These are phyloP conservation scores for Eragrostis nindensis DNA, from an alignment of 176 grass and related monocot genomes.

Conservation along the genomic window DNA sequence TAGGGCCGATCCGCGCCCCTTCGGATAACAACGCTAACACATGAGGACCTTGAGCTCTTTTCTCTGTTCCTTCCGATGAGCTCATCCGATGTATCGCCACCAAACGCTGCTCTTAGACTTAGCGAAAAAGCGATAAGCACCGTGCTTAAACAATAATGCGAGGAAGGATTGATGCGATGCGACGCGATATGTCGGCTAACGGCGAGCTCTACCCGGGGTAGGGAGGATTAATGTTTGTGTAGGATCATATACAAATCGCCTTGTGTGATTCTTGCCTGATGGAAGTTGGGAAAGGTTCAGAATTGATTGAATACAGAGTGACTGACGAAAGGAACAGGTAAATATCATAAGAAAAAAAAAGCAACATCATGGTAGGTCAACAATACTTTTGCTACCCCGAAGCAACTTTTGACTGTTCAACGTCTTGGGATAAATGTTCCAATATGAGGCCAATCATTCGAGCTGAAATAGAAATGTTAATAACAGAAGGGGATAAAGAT, in stretches of 20 bases:
- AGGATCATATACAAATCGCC: conserved; percentile 21
- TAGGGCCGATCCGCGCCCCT: conserved; percentile 28
- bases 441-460: too few relatives aligned
- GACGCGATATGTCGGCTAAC: conserved; percentile 32
- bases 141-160: conserved; percentile 41
- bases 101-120: conserved; percentile 26
- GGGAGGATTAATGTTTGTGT: not conserved
- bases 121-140: not conserved
- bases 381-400: not conserved
- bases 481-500: too few relatives aligned
- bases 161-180: conserved; percentile 32
- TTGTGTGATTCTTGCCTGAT: not conserved
- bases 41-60: not conserved
- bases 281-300: not conserved
- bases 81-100: conserved; percentile 32
- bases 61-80: conserved; percentile 51
- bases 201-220: not conserved
- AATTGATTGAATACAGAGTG: not conserved
- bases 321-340: conserved; percentile 12
- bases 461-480: too few relatives aligned
- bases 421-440: too few relatives aligned
- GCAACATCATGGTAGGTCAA: not conserved
- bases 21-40: conserved; percentile 33
- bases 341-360: not conserved
- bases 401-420: too few relatives aligned